phyloP scores from a whole-genome alignment of 2,329 filamentous ascomycete genomes.

The Diaporthe sp. region DNA sequence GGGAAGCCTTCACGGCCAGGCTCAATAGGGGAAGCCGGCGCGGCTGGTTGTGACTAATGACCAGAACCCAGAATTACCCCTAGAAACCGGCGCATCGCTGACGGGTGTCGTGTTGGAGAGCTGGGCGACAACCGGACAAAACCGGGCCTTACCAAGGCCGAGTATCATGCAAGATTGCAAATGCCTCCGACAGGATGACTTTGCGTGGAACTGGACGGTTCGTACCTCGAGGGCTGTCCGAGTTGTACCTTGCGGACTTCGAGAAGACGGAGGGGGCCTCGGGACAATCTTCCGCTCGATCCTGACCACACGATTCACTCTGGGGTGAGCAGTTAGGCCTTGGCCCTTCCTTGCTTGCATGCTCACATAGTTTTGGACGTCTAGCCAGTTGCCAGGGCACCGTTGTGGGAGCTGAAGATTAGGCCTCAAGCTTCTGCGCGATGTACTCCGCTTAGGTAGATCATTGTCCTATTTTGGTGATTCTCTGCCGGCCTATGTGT shows the following conservation, averaged over 20 bases:
- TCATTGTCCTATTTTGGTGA: conserved; percentile 16
- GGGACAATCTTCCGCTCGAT: conserved; percentile 9
- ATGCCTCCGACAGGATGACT: background rate
- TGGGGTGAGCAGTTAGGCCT: background rate
- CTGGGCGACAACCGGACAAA: background rate
- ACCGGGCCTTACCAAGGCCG: background rate
- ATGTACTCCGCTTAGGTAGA: conserved; percentile 9
- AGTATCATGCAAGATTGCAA: conserved; percentile 10
- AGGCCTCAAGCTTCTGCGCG: conserved; percentile 22
- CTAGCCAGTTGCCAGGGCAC: background rate
- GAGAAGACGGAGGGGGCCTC: background rate
- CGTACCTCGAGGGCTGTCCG: background rate
- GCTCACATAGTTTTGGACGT: background rate
- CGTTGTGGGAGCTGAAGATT: conserved; percentile 22
- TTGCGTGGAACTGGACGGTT: background rate
- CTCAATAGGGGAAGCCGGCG: background rate
- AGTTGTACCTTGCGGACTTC: background rate
- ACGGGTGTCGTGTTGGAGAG: background rate
- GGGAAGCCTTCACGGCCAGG: background rate
- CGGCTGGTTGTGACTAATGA: background rate
- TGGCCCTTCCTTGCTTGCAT: background rate
- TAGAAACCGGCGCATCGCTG: background rate
- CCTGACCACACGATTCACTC: background rate
- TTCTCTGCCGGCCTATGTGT: background rate
- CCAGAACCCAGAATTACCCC: background rate